Percentiles rank a stretch among this genome's conserved stretches.
Evolutionary conservation across 805 yeast genomes (phyloP).

Genomic region (Komagataella phaffii): DNA sequence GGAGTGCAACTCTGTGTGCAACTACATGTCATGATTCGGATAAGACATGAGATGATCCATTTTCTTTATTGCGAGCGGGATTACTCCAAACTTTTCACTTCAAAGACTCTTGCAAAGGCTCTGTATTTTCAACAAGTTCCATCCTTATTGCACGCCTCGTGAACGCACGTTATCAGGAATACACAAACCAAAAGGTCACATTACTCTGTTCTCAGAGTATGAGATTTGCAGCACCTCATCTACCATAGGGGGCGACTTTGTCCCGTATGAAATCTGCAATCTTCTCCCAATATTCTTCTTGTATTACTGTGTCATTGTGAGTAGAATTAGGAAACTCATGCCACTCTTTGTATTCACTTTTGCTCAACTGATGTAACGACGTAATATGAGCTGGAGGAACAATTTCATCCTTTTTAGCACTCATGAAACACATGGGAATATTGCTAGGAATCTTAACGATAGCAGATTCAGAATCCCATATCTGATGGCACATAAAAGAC

Average conservation of each 20-base stretch:
- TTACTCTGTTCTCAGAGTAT: too few relatives aligned
- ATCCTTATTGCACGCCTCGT: too few relatives aligned
- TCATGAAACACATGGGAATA: slow-evolving; percentile 57
- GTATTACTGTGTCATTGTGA: slow-evolving; percentile 77
- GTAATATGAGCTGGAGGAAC: slow-evolving; percentile 85
- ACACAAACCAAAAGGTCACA: too few relatives aligned
- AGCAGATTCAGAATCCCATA: slow-evolving; percentile 67
- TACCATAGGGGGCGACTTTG: slow-evolving; percentile 24
- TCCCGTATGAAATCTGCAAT: slow-evolving; percentile 40
- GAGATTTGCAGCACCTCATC: slow-evolving; percentile 1
- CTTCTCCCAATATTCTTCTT: slow-evolving; percentile 66
- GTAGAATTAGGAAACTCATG: slow-evolving; percentile 43
- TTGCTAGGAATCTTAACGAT: slow-evolving; percentile 34
- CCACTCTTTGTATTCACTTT: slow-evolving; percentile 35
- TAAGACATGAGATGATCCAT: too few relatives aligned
- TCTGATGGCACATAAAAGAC: slow-evolving; percentile 54
- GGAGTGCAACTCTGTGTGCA: too few relatives aligned
- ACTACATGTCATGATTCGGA: too few relatives aligned
- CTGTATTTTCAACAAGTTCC: too few relatives aligned
- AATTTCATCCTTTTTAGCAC: slow-evolving; percentile 73
- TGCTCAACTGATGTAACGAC: slow-evolving; percentile 36
- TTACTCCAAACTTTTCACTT: too few relatives aligned
- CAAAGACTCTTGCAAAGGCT: too few relatives aligned
- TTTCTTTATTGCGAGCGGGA: too few relatives aligned
- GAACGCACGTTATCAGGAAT: too few relatives aligned